Evolutionary conservation across 768 basidiomycete genomes (phyloP), one percentile per base, ranked within the genome.

Genomic region (Hericium rajendrae): DNA sequence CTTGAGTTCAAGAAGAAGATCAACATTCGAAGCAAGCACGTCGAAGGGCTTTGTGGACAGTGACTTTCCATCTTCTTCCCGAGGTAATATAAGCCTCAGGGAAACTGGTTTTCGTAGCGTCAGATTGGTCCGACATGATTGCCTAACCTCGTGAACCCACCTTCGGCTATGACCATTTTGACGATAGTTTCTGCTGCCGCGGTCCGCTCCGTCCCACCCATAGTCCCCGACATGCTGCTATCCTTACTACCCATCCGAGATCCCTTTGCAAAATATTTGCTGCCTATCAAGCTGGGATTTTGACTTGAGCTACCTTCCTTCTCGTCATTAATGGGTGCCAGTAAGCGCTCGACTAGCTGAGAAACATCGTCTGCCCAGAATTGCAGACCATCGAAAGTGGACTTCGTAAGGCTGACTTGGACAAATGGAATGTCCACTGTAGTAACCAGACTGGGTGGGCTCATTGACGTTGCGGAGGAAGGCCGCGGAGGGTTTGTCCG

Each of bases 321-420:
- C 68, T 6, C 65, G 55, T 18, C 62, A 60, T 11, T 60, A 60
- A 16, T 12, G 43, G 61, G 62, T 12, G 57, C 43, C n/a, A 48
- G 40, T 6, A 74, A 69, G 15, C 72, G 75, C 53, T 88, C 87
- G 3, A 86, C 64, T 53, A 86, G 77, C 64, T 88, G 91, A n/a
- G 84, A 73, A 26, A 85, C 67, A 66, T 97, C 94, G 66, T 99
- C 97, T 6, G 84, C 85, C 77, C 88, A 91, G 65, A 85, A 86
- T 68, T 97, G 93, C 16, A 98, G 68, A 12, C 81, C 80, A 66
- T 97, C 91, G 8, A 94, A 69, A 2, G 74, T 59, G 5, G 71
- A 65, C 68, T 97, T 95, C 10, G 80, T 75, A 51, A 92, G 63
- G 40, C 80, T 72, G 11, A 78, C 68, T 63, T 80, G 72, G n/a